These are phyloP conservation scores for Cyclotella sp. DNA, from an alignment of 108 stramenopile species.

Conservation along the genomic window DNA sequence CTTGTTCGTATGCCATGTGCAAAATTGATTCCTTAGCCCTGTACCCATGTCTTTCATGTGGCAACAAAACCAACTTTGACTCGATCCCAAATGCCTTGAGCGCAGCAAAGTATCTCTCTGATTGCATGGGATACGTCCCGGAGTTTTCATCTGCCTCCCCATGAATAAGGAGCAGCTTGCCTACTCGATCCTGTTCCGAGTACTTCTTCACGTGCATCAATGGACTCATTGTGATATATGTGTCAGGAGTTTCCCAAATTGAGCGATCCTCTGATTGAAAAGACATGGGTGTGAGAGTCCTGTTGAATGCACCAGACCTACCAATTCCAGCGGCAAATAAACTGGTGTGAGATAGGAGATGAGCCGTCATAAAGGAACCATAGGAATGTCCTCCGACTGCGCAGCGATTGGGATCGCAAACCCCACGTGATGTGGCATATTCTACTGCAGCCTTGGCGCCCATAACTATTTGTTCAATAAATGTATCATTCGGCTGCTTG, in stretches of 20 bases:
- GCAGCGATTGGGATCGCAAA: slow-evolving; percentile 55
- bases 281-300: slow-evolving; percentile 48
- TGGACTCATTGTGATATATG: slow-evolving; percentile 56
- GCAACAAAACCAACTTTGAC: slow-evolving; percentile 53
- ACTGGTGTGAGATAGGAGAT: slow-evolving; percentile 58
- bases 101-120: slow-evolving; percentile 56
- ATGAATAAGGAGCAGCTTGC: slow-evolving; percentile 55
- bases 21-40: slow-evolving; percentile 54
- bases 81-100: slow-evolving; percentile 62
- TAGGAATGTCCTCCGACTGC: slow-evolving; percentile 64
- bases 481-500: slow-evolving; percentile 58
- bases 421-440: slow-evolving; percentile 45
- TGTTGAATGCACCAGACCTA: slow-evolving; percentile 44
- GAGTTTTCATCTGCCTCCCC: slow-evolving; percentile 56
- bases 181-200: slow-evolving; percentile 48
- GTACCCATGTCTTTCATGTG: slow-evolving; percentile 56
- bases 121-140: slow-evolving; percentile 57
- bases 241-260: slow-evolving; percentile 59
- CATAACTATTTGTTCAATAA: slow-evolving; percentile 57
- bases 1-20: slow-evolving; percentile 61
- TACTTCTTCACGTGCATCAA: slow-evolving; percentile 62
- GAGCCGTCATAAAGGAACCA: slow-evolving; percentile 61
- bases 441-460: slow-evolving; percentile 59
- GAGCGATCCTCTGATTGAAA: slow-evolving; percentile 58
- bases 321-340: slow-evolving; percentile 51